Conservation (phyloP, 108 stramenopile genomes). For the Craspedostauros australis region DNA sequence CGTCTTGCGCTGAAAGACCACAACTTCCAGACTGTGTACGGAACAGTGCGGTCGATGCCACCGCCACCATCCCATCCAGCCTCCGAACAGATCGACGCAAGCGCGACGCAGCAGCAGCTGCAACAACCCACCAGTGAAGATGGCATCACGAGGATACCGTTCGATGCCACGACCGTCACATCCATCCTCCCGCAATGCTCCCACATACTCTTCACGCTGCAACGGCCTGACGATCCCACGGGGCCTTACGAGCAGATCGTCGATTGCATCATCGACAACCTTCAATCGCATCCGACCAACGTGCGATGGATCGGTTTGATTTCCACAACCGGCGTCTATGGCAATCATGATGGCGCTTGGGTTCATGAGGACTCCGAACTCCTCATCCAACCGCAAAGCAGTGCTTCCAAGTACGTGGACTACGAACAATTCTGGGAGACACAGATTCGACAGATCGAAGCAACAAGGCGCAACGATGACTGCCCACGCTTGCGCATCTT, state of each 20-base stretch:
- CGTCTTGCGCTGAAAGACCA: conserved; percentile 24
- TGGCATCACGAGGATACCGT: conserved; percentile 14
- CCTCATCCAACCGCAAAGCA: conserved; percentile 13
- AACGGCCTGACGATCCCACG: neutral
- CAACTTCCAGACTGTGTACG: too few species aligned
- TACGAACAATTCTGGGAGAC: conserved; percentile 23
- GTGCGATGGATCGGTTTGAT: conserved; percentile 49
- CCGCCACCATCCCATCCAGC: neutral
- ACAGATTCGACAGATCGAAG: conserved; percentile 1
- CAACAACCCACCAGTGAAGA: neutral
- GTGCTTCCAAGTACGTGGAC: conserved; percentile 6
- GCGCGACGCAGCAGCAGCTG: neutral
- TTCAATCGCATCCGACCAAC: conserved; percentile 2
- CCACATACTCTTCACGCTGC: neutral
- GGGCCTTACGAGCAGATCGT: neutral
- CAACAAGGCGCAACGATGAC: too few species aligned
- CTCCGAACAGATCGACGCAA: conserved; percentile 3
- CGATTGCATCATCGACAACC: conserved; percentile 1
- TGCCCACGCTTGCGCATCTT: conserved; percentile 41
- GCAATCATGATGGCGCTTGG: conserved; percentile 70
- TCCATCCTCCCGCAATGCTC: neutral
- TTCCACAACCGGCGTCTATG: conserved; percentile 76
- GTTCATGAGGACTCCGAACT: conserved; percentile 55
- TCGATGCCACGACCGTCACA: neutral
- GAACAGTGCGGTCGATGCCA: too few species aligned